Conservation (phyloP, 768 basidiomycete genomes). For the Calocera cornea region DNA sequence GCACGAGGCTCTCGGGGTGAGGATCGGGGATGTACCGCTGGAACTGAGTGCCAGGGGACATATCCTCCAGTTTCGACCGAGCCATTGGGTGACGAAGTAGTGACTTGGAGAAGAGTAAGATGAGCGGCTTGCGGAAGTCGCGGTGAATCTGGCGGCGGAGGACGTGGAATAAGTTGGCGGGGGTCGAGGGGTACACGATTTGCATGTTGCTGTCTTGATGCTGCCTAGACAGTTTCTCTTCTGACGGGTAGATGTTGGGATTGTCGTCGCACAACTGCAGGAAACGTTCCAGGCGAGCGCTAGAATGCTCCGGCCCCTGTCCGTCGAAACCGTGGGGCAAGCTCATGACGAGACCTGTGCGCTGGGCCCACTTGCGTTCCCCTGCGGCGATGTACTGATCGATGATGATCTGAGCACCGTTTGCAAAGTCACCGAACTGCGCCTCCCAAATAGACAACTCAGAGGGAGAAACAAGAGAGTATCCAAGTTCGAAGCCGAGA, state of each 20-base stretch:
- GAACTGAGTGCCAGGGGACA: constrained; percentile 81
- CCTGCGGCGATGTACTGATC: constrained; percentile 98
- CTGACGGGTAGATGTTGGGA: constrained; percentile 75
- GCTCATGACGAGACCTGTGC: constrained; percentile 76
- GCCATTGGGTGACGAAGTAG: constrained; percentile 90
- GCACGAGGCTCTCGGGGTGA: constrained; percentile 51
- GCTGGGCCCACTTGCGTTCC: constrained; percentile 94
- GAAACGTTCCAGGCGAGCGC: constrained; percentile 89
- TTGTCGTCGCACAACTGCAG: constrained; percentile 96
- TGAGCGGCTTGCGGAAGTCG: constrained; percentile 96
- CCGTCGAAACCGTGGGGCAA: constrained; percentile 96
- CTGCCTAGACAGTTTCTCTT: constrained; percentile 81
- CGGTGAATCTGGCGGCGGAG: constrained; percentile 93
- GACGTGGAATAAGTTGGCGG: constrained; percentile 96
- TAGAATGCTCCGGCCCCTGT: constrained; percentile 96
- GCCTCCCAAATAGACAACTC: constrained; percentile 95
- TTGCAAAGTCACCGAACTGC: constrained; percentile 96
- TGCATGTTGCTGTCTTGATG: constrained; percentile 99
- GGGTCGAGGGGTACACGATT: constrained; percentile 92
- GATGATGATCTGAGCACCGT: constrained; percentile 94
- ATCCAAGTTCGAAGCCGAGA: constrained; percentile 95
- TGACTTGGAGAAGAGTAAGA: constrained; percentile 94
- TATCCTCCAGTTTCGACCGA: constrained; percentile 76
- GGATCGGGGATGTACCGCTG: constrained; percentile 84
- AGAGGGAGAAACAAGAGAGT: constrained; percentile 95